Percentiles rank a stretch among this genome's conserved stretches.
Conservation (phyloP, 2,329 filamentous ascomycete genomes). For the Colletotrichum godetiae region DNA sequence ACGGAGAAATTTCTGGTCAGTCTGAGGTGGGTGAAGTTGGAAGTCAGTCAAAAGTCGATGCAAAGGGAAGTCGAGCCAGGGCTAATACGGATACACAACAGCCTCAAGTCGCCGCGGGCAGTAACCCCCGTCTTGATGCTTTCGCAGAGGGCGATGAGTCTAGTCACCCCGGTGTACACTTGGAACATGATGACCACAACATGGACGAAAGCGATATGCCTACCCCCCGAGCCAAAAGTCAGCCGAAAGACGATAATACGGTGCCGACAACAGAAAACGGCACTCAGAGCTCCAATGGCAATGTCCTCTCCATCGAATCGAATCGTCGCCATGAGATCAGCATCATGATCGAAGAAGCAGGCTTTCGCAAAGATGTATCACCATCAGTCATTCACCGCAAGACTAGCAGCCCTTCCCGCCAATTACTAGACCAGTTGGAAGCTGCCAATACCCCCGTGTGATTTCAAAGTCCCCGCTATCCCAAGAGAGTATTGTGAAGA, state of each 20-base stretch:
- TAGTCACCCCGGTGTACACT: neutral
- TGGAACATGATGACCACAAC: neutral
- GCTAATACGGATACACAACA: slow-evolving; percentile 28
- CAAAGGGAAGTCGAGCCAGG: slow-evolving; percentile 32
- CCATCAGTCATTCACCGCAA: slow-evolving; percentile 45
- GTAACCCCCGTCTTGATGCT: neutral
- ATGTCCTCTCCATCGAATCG: slow-evolving; percentile 43
- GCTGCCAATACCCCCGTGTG: neutral
- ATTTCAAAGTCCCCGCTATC: slow-evolving; percentile 27
- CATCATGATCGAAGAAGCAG: slow-evolving; percentile 58
- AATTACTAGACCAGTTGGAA: slow-evolving; percentile 42
- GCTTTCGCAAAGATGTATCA: slow-evolving; percentile 57
- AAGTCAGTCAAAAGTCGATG: slow-evolving; percentile 43
- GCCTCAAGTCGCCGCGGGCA: neutral
- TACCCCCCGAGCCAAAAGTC: neutral
- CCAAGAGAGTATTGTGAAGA: slow-evolving; percentile 22
- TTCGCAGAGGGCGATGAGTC: neutral
- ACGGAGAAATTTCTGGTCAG: slow-evolving; percentile 31
- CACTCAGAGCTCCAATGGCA: slow-evolving; percentile 4
- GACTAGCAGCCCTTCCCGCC: slow-evolving; percentile 45
- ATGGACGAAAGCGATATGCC: neutral
- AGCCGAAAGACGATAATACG: neutral
- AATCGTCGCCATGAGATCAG: slow-evolving; percentile 52
- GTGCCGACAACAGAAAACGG: slow-evolving; percentile 25
- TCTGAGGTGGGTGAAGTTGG: slow-evolving; percentile 39